Base-by-base conservation (phyloP, 2,329 filamentous ascomycete genomes). In the Venturia oleaginea region DNA sequence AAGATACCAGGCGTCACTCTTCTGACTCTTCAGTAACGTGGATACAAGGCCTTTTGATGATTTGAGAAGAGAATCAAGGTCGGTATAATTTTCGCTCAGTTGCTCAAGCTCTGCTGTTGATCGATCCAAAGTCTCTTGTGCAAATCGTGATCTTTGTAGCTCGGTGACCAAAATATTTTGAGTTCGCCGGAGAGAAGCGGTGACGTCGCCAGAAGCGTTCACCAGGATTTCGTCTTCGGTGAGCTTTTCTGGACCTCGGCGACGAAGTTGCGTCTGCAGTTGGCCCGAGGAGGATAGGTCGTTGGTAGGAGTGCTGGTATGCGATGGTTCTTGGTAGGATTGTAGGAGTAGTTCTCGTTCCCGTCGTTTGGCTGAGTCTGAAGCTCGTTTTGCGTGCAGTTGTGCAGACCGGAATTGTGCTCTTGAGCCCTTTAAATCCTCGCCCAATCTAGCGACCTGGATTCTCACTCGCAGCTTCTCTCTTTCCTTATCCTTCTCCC, bases 1-100 rank as follows among this genome's bases (percentile, higher is more conserved):
- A 40, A 99, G 83, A 74, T 99, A 99, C 94, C 94, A 99, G 2
- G 92, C 97, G 73, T 99, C 94, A 68, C 89, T 94, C 81, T 99
- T 99, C 73, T 95, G 91, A 68, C 90, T 94, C 67, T 86, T 85
- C 59, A 97, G 78, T 57, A 99, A 80, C 22, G 90, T 91, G 7
- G 86, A 85, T 8, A 97, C 84, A 22, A 99, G 80, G 64, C 86
- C 87, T 68, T 85, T 84, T 57, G 90, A 92, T 65, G 84, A 89
- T 2, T 84, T 81, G 43, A 99, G 81, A 72, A 97, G 83, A 15
- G 84, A 84, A 70, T 93, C 91, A 5, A 97, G 84, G 61, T 86
- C 86, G 24, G 82, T 86, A 77, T 99, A 99, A 43, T 85, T 88
- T 70, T 95, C 89, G 4, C 88, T 86, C 0, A 99, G 83, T 67